Conservation (phyloP, 768 basidiomycete genomes). For the Tulasnella sp. region DNA sequence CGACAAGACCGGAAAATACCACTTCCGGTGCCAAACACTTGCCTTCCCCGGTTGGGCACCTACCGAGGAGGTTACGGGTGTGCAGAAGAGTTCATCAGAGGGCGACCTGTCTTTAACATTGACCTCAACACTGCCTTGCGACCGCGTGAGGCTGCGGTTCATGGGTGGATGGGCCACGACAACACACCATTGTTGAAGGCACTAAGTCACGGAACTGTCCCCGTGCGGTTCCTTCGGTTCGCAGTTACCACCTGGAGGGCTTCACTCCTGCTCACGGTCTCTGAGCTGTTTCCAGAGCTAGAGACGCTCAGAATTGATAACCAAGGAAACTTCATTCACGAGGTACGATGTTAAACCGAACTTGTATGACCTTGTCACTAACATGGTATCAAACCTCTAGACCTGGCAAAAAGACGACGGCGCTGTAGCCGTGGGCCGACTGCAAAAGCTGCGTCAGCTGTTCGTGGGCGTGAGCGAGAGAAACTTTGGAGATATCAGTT, state of each 20-base stretch:
- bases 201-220: not conserved
- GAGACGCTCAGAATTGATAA: not conserved
- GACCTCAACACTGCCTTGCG: not conserved
- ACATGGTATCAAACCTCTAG: not conserved
- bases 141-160: not conserved
- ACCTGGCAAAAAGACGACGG: not conserved
- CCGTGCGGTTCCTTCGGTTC: slow-evolving; percentile 4
- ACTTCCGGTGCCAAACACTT: not conserved
- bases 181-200: not conserved
- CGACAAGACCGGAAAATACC: not conserved
- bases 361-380: not conserved
- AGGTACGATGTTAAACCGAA: not conserved
- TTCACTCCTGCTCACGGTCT: not conserved
- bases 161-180: slow-evolving; percentile 6
- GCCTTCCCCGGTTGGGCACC: not conserved
- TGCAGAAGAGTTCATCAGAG: slow-evolving; percentile 7
- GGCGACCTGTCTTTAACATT: slow-evolving; percentile 1
- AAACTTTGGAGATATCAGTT: not conserved
- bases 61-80: slow-evolving; percentile 6
- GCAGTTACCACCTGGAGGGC: not conserved
- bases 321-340: slow-evolving; percentile 7
- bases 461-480: not conserved
- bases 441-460: not conserved
- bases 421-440: not conserved
- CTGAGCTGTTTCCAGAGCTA: not conserved